Evolutionary conservation across 305 asterid species (phyloP).

Genomic region (Galium porrigens): DNA sequence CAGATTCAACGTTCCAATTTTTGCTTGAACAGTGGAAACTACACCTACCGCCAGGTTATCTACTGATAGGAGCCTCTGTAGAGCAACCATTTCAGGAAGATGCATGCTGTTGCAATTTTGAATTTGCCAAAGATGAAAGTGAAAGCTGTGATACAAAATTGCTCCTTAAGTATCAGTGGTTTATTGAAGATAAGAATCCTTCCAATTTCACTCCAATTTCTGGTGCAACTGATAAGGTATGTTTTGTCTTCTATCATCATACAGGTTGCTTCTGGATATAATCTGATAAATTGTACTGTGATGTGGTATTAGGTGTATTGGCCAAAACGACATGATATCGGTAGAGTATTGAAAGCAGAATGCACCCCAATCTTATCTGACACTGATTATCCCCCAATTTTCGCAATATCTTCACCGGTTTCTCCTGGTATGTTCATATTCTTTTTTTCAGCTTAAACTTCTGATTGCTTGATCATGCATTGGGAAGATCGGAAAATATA

Average conservation of each 20-base stretch:
- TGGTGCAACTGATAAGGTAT: constrained; percentile 69
- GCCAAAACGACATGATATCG: constrained; percentile 64
- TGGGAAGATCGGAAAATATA: background rate
- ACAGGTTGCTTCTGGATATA: background rate
- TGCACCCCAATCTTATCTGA: constrained; percentile 68
- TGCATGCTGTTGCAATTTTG: constrained; percentile 83
- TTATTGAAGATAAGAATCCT: constrained; percentile 57
- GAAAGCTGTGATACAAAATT: constrained; percentile 37
- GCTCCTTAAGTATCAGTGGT: constrained; percentile 76
- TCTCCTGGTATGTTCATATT: constrained; percentile 51
- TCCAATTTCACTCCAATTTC: constrained; percentile 55
- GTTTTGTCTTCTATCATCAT: background rate
- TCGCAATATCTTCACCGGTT: constrained; percentile 79
- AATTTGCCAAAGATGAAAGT: constrained; percentile 50
- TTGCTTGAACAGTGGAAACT: constrained; percentile 91
- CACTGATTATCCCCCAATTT: constrained; percentile 48
- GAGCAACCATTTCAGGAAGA: constrained; percentile 88
- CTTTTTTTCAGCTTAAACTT: background rate
- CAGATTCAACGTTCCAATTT: constrained; percentile 90
- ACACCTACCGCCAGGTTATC: constrained; percentile 72
- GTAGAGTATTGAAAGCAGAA: constrained; percentile 75
- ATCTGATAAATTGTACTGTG: background rate
- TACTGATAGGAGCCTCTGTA: constrained; percentile 51
- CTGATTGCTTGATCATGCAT: background rate
- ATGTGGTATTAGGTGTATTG: constrained; percentile 43